Evolutionary conservation across 129 eudicot species (phyloP).

Genomic region (Pittosporum tobira): DNA sequence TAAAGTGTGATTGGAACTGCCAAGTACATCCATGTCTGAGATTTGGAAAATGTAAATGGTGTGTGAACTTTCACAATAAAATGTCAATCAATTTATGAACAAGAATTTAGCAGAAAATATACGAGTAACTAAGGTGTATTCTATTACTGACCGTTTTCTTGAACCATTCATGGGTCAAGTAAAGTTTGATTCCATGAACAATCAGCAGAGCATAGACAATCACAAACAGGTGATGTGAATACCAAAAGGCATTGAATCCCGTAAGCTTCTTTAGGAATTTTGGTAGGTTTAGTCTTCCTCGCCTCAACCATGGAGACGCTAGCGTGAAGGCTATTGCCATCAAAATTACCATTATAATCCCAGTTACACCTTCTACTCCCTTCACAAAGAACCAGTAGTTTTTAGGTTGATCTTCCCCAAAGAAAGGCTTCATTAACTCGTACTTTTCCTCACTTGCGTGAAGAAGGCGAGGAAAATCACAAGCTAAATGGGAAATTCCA

Average conservation of each 20-base stretch:
- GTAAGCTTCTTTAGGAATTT: slow-evolving; percentile 46
- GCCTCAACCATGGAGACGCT: slow-evolving; percentile 66
- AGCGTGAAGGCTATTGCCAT: slow-evolving; percentile 87
- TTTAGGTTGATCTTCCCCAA: slow-evolving; percentile 44
- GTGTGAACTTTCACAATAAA: neutral
- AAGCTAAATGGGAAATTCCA: slow-evolving; percentile 51
- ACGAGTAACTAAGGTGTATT: neutral
- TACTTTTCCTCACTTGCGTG: slow-evolving; percentile 45
- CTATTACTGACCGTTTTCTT: slow-evolving; percentile 71
- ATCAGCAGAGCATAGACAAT: slow-evolving; percentile 62
- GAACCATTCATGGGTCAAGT: slow-evolving; percentile 50
- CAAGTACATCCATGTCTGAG: slow-evolving; percentile 91
- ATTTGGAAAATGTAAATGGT: neutral
- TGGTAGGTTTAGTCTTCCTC: slow-evolving; percentile 43
- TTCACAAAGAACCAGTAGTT: slow-evolving; percentile 63
- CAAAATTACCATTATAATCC: slow-evolving; percentile 63
- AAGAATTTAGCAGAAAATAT: neutral
- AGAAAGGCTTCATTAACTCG: slow-evolving; percentile 40
- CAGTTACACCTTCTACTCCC: slow-evolving; percentile 68
- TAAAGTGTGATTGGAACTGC: slow-evolving; percentile 59
- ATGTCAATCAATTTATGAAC: neutral
- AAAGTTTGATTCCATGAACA: slow-evolving; percentile 70
- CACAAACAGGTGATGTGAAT: slow-evolving; percentile 79
- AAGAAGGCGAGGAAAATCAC: slow-evolving; percentile 67
- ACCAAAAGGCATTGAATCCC: slow-evolving; percentile 91